Conservation (phyloP, 2,329 filamentous ascomycete species). For the Mycosphaerella sp. region DNA sequence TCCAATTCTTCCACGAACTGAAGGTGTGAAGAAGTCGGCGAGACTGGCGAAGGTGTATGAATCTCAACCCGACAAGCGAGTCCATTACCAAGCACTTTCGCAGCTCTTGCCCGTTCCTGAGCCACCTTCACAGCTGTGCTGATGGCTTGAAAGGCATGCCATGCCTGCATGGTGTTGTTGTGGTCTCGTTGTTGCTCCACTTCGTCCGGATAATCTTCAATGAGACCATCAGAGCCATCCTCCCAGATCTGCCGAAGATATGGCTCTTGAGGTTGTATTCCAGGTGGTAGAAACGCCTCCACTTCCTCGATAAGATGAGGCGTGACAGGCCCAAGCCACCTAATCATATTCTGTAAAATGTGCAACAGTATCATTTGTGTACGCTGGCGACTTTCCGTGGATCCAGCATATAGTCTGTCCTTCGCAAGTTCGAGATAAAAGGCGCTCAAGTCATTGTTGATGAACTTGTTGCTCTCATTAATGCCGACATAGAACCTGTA, state of each 20-base stretch:
- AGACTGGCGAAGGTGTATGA: constrained; percentile 14
- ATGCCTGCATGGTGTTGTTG: constrained; percentile 2
- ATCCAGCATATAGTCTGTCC: constrained; percentile 82
- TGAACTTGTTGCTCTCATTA: constrained; percentile 68
- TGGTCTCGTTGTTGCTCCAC: background rate
- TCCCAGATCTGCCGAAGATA: constrained; percentile 27
- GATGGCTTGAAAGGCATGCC: constrained; percentile 43
- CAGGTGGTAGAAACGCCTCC: constrained; percentile 65
- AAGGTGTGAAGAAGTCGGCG: background rate
- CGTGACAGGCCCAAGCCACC: constrained; percentile 73
- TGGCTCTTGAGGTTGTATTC: constrained; percentile 23
- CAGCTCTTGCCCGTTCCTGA: constrained; percentile 64
- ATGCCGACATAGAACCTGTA: constrained; percentile 80
- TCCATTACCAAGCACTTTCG: constrained; percentile 71
- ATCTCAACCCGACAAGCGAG: constrained; percentile 68
- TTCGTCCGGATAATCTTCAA: constrained; percentile 1
- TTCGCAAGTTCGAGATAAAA: constrained; percentile 94
- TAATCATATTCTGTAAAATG: constrained; percentile 65
- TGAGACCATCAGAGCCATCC: background rate
- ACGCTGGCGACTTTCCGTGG: constrained; percentile 53
- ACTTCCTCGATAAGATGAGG: constrained; percentile 83
- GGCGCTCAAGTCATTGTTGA: constrained; percentile 75
- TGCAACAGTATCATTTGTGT: constrained; percentile 52
- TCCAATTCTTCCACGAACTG: constrained; percentile 11
- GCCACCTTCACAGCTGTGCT: constrained; percentile 64